Base-by-base conservation (phyloP, 1,139 yeast genomes). In the Yamadazyma kanchanaburiensis region DNA sequence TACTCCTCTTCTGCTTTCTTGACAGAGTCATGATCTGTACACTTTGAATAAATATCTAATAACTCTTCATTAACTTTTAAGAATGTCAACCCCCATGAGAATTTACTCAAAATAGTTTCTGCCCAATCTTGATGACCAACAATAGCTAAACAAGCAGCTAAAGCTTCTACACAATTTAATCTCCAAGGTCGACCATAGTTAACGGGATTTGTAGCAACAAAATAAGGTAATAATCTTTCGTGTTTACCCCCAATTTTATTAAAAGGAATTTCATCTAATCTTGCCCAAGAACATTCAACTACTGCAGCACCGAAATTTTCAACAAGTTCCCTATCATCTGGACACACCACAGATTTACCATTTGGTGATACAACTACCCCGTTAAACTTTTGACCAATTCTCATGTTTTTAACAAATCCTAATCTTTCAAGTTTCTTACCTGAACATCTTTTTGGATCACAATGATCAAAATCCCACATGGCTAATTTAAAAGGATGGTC, bases 261-360 rank as follows among this genome's bases (percentile, higher is more conserved):
- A 56, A 91, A 91, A 2, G 98, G 98, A n/a, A 91, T 79, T 53
- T 91, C 98, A 4, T 88, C 95, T 14, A 94, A 56, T 38, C 97
- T 65, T 0, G 98, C 98, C 99, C 99, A 91, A 2, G 96, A 88
- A 58, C 97, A 91, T 53, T 91, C 99, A 2, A 91, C 98, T 6
- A 91, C 98, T 0, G 98, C 96, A 9, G 89, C 94, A 20, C 99
- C 99, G 31, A 67, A 58, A 25, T 69, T 67, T 47, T 84, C 95
- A 0, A 89, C 95, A 12, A 86, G 68, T 32, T 77, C 86, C 24
- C 60, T 51, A 55, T 91, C 99, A 43, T 85, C 69, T 0, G 98
- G 98, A 55, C 96, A 87, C 2, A 91, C 96, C 2, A 88, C 94
- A 3, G 77, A 73, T 48, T 80, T 82, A 9, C 97, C 98, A 51